phyloP scores from a whole-genome alignment of 1,284 basidiomycete species.

The Boletellus deceptivus region DNA sequence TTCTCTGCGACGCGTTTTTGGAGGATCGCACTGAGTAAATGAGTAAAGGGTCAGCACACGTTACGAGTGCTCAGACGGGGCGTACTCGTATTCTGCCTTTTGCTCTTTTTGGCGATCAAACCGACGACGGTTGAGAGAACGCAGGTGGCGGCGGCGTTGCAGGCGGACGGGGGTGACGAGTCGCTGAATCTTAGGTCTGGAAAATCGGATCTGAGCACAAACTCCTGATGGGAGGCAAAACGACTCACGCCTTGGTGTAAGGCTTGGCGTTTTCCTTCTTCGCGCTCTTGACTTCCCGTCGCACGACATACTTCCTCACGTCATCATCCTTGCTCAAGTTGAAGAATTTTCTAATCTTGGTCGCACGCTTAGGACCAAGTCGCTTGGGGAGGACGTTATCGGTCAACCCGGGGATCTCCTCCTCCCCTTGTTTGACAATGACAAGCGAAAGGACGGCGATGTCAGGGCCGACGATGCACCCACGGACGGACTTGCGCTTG shows the following conservation, averaged over 20 bases:
- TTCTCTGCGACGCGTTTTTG: conserved; percentile 92
- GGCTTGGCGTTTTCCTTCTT: conserved; percentile 96
- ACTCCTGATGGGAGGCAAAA: background rate
- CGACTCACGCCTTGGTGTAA: conserved; percentile 93
- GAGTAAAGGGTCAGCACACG: background rate
- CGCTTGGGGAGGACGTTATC: conserved; percentile 94
- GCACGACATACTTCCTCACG: conserved; percentile 95
- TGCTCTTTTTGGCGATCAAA: conserved; percentile 93
- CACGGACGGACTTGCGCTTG: conserved; percentile 98
- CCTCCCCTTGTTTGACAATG: conserved; percentile 96
- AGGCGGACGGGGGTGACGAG: conserved; percentile 93
- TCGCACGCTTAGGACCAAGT: conserved; percentile 92
- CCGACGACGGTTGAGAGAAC: conserved; percentile 85
- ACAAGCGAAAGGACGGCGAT: conserved; percentile 94
- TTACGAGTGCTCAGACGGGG: conserved; percentile 4
- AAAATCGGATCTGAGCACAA: conserved; percentile 1
- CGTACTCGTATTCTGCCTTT: conserved; percentile 87
- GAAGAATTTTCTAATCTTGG: conserved; percentile 97
- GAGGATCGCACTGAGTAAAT: conserved; percentile 57
- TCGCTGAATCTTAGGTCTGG: conserved; percentile 84
- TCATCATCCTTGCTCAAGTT: conserved; percentile 98
- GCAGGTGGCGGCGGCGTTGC: conserved; percentile 94
- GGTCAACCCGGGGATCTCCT: conserved; percentile 90
- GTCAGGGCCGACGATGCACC: conserved; percentile 96
- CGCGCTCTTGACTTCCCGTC: conserved; percentile 83